Percentiles rank a stretch among this genome's conserved stretches.
These are phyloP conservation scores for Alternaria postmessia DNA, from an alignment of 2,329 filamentous ascomycete species.

Conservation along the genomic window DNA sequence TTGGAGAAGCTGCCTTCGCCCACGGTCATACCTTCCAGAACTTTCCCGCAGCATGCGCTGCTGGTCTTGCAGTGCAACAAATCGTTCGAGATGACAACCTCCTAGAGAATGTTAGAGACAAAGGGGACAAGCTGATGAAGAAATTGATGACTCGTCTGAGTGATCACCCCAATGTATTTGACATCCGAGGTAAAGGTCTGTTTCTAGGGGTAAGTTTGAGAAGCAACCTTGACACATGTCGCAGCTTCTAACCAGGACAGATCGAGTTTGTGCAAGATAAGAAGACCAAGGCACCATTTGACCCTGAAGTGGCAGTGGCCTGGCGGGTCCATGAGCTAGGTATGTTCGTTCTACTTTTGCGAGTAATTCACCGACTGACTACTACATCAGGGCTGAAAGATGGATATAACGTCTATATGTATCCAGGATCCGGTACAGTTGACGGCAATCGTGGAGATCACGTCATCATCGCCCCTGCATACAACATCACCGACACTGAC, in stretches of 20 bases:
- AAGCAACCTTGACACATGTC: not conserved
- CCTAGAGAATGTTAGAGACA: conserved; percentile 64
- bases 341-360: conserved; percentile 18
- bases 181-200: conserved; percentile 68
- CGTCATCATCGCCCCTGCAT: conserved; percentile 73
- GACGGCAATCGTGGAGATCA: conserved; percentile 72
- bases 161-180: conserved; percentile 61
- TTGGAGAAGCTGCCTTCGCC: conserved; percentile 59
- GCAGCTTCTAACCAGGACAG: conserved; percentile 39
- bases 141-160: conserved; percentile 56
- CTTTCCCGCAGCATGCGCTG: conserved; percentile 66
- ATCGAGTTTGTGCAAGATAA: conserved; percentile 68
- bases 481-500: conserved; percentile 67
- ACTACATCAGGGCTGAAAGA: conserved; percentile 48
- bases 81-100: conserved; percentile 67
- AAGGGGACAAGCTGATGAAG: conserved; percentile 61
- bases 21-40: conserved; percentile 72
- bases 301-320: conserved; percentile 55
- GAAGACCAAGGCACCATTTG: conserved; percentile 62
- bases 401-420: conserved; percentile 65
- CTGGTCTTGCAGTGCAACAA: conserved; percentile 69
- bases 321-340: conserved; percentile 62
- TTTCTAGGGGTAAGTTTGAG: conserved; percentile 62
- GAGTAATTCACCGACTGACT: conserved; percentile 6
- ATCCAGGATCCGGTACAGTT: conserved; percentile 69